These are phyloP conservation scores for Chenopodium formosanum DNA, from an alignment of 148 eudicot genomes.

Conservation along the genomic window DNA sequence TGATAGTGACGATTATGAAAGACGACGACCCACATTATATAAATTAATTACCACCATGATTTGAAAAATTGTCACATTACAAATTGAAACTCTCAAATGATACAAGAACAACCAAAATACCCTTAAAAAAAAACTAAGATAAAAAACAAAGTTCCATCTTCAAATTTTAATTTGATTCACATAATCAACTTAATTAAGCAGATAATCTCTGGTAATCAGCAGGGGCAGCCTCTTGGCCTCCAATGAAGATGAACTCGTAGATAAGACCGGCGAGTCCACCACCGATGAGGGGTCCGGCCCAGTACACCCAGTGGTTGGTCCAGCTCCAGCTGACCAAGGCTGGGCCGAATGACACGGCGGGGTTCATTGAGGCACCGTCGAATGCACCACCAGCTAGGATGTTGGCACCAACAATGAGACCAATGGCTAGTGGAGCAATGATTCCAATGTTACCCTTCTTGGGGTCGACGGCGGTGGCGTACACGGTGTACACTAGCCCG, in stretches of 20 bases:
- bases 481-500: conserved; percentile 69
- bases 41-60: conserved; percentile 3
- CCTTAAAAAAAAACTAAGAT: neutral
- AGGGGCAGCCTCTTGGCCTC: conserved; percentile 14
- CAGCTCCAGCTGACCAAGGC: conserved; percentile 57
- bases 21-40: neutral
- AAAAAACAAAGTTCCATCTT: neutral
- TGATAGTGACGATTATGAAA: neutral
- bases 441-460: conserved; percentile 52
- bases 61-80: neutral
- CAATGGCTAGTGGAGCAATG: conserved; percentile 58
- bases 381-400: conserved; percentile 62
- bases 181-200: conserved; percentile 7
- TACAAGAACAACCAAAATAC: neutral
- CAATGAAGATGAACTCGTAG: conserved; percentile 48
- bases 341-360: conserved; percentile 61
- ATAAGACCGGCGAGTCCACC: conserved; percentile 49
- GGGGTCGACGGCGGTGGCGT: conserved; percentile 58
- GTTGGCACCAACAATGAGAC: conserved; percentile 59
- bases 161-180: neutral
- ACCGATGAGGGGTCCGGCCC: conserved; percentile 57
- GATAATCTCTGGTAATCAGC: conserved; percentile 33
- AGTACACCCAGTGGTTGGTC: conserved; percentile 56
- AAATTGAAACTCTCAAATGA: neutral
- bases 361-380: conserved; percentile 63